Evolutionary conservation across 208 protist species (phyloP), one percentile per base, ranked within the genome.

Genomic region (Acanthamoeba rhysodes): DNA sequence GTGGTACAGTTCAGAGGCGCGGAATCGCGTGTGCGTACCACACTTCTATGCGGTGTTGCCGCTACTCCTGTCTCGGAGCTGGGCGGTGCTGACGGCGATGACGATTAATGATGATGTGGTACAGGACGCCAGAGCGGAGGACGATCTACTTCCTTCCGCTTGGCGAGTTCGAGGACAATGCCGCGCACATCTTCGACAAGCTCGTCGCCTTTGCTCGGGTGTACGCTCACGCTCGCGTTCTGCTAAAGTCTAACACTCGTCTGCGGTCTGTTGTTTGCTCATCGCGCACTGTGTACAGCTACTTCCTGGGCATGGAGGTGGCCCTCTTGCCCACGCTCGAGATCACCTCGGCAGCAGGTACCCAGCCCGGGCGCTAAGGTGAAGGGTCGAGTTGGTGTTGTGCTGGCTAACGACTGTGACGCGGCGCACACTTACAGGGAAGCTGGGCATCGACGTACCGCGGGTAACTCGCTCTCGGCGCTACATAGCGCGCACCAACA

Each of bases 81-180:
- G 20, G 62, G n/a, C n/a, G 62, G 27, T 70, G 10, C 7, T 22
- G 62, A 70, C n/a, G 7, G 27, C 27, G 62, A 22, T 70, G 3
- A 70, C 41, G 68, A 12, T 14, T 2, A 20, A 41, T 12, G 68
- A 4, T 76, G 24, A n/a, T 41, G 68, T n/a, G 4, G 12, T 5
- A 76, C 4, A 20, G 82, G 22, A 90, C 82, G 27, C 10, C 16
- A 9, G 50, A 66, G 55, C 41, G 55, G 34, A 90, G 55, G 45
- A 90, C 45, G 27, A 57, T 90, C 55, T 90, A 90, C 55, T 90
- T 90, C 29, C 41, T 90, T 37, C 82, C 48, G n/a, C 24, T 90
- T 32, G 82, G 82, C 53, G 45, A 32, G 45, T 57, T 66, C 29
- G 50, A 90, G 82, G 82, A 90, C n/a, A 22, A 48, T 16, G 72